Evolutionary conservation across 139 green algal genomes (phyloP), one percentile per base, ranked within the genome.

Genomic region (Picochlorum sp.): DNA sequence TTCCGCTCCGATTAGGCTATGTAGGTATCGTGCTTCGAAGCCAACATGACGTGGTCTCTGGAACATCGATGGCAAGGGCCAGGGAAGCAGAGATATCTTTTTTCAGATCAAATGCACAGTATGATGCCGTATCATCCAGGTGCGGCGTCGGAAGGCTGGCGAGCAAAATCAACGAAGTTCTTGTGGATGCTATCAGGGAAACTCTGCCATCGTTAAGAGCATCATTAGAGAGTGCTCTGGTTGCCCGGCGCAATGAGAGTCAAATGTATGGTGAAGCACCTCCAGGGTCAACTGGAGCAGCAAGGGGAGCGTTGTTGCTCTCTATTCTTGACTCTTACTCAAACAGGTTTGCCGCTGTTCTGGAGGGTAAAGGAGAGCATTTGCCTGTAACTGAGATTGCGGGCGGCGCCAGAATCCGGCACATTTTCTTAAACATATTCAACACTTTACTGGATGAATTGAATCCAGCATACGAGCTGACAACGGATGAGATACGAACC

Each of bases 1-100:
- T 97, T 31, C 92, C 90, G 0, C 74, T 99, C 69, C 57, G 74
- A 18, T 73, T 97, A 49, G 92, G 92, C 22, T 97, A 97, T 63
- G 74, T 96, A 13, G 92, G 73, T 4, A 68, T 90, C 10, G 85
- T 96, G n/a, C 87, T 90, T 51, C 77, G 89, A 37, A 85, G 78
- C 61, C 89, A 96, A 60, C 52, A 81, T 7, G 87, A 95, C 72
- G 22, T 53, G 6, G 30, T 29, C 8, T 68, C 70, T 30, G 45
- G 45, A 3, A 51, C 62, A 31, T 65, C 51, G 54, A 78, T 78
- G 52, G 33, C 28, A 3, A 63, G 74, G 3, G 75, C 75, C 2
- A 58, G 63, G 1, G 41, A 55, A 4, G 67, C 64, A 68, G 76
- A 84, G 73, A 67, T 67, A 16, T 56, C 49, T 2, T 94, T 89